Base-by-base conservation (phyloP, 306 rosid genomes). In the Vigna radiata region DNA sequence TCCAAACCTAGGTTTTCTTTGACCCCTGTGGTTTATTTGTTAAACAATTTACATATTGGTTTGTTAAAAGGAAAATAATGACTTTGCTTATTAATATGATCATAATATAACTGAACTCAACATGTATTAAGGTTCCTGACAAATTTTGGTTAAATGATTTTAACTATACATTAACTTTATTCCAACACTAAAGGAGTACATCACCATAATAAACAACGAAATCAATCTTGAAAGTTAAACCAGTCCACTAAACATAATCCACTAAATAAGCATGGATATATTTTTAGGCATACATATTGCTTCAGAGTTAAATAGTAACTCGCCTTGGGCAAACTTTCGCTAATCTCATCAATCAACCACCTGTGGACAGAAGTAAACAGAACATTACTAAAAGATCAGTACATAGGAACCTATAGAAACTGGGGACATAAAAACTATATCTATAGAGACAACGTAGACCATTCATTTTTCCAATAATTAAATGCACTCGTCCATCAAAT, bases 281-380 rank as follows among this genome's bases (percentile, higher is more conserved):
- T 11, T 23, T 77, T 59, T 63, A 66, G 75, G 58, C 19, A 74
- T 55, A 47, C 18, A 31, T 68, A 82, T 78, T 49, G 67, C 73
- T 85, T 75, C 55, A 48, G 72, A 79, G 82, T 66, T 69, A 75
- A 66, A 65, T 59, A 60, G 64, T 52, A 81, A 72, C 91, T 87
- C 87, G 74, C 97, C 93, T 92, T 87, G 44, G 97, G 96, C 81
- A 95, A 85, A 87, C 96, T 95, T 79, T 95, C 98, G 58, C 72
- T 76, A 17, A 95, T 88, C 85, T 95, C 98, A 70, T 90, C 98
- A 86, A 95, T 59, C 91, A 95, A 79, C 98, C 98, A 95, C 85
- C 98, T 95, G 85, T 73, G 76, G 62, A 77, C 72, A 55, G 82
- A 81, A 47, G 68, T 73, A 43, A 80, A 58, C 70, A 82, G 66